Percentiles rank a stretch among this genome's conserved stretches.
phyloP scores from a whole-genome alignment of 306 rosid genomes.

The Gynostemma pentaphyllum region DNA sequence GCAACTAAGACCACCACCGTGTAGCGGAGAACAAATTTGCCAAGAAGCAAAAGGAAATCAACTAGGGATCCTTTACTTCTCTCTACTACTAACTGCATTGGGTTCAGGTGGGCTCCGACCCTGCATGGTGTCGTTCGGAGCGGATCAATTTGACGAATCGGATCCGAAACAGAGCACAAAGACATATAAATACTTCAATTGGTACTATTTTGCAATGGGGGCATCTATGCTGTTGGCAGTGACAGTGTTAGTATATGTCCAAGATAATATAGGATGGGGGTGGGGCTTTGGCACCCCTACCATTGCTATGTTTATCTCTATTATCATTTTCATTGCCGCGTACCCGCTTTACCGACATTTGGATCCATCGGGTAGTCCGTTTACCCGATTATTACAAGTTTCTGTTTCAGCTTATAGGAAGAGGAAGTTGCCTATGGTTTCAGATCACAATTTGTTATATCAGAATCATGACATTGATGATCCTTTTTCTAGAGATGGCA shows the following conservation, averaged over 20 bases:
- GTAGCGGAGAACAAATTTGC: slow-evolving; percentile 42
- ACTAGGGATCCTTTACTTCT: slow-evolving; percentile 38
- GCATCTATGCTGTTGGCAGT: slow-evolving; percentile 65
- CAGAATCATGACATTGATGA: slow-evolving; percentile 65
- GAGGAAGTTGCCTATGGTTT: slow-evolving; percentile 30
- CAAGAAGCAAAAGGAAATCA: slow-evolving; percentile 51
- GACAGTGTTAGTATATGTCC: slow-evolving; percentile 75
- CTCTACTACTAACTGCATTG: slow-evolving; percentile 46
- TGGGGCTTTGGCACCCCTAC: slow-evolving; percentile 80
- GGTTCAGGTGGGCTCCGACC: slow-evolving; percentile 99
- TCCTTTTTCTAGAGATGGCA: slow-evolving; percentile 49
- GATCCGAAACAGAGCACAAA: slow-evolving; percentile 53
- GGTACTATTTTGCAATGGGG: slow-evolving; percentile 95
- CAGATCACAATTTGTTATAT: slow-evolving; percentile 27
- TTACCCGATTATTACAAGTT: slow-evolving; percentile 73
- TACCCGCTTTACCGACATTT: slow-evolving; percentile 77
- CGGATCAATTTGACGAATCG: slow-evolving; percentile 73
- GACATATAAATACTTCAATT: slow-evolving; percentile 83
- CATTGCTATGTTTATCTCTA: slow-evolving; percentile 64
- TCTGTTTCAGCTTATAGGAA: slow-evolving; percentile 54
- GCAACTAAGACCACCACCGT: slow-evolving; percentile 62
- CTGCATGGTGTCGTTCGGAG: slow-evolving; percentile 90
- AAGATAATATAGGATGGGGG: slow-evolving; percentile 92
- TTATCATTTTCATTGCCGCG: slow-evolving; percentile 44
- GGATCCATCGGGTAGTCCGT: slow-evolving; percentile 80